phyloP scores from a whole-genome alignment of 192 early-diverging fungal genomes.

The Podila epicladia region DNA sequence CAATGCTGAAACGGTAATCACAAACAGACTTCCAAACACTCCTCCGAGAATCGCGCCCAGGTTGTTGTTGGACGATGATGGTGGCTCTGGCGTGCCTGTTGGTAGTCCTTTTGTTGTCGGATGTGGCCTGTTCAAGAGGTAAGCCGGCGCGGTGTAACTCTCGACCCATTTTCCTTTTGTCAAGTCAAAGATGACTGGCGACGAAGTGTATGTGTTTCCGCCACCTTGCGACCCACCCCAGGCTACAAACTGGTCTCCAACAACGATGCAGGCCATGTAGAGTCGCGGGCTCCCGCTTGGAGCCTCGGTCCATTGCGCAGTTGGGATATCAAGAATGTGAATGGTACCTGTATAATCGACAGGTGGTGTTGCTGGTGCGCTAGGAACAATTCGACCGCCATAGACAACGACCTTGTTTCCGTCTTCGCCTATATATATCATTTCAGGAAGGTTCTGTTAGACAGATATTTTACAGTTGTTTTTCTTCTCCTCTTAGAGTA shows the following conservation, averaged over 20 bases:
- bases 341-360: constrained; percentile 11
- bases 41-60: constrained; percentile 45
- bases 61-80: constrained; percentile 5
- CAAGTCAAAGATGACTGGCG: constrained; percentile 24
- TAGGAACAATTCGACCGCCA: constrained; percentile 15
- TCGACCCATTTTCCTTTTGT: constrained; percentile 6
- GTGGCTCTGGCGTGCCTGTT: not conserved
- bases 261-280: constrained; percentile 30
- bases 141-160: constrained; percentile 20
- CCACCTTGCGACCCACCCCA: constrained; percentile 29
- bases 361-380: not conserved
- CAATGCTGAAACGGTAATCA: constrained; percentile 7
- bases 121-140: constrained; percentile 9
- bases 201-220: not conserved
- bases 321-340: constrained; percentile 10
- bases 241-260: constrained; percentile 26
- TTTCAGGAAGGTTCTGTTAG: too few species aligned
- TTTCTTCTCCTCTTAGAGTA: too few species aligned
- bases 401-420: constrained; percentile 29
- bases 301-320: constrained; percentile 17
- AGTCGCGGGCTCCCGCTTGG: constrained; percentile 9
- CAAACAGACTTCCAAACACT: constrained; percentile 18
- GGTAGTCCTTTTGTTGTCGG: not conserved
- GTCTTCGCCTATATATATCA: constrained; percentile 8
- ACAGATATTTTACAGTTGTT: too few species aligned